Percentiles rank a stretch among this genome's conserved stretches.
Conservation (phyloP, 2,329 filamentous ascomycete genomes). For the Rhexocercosporidium sp. region DNA sequence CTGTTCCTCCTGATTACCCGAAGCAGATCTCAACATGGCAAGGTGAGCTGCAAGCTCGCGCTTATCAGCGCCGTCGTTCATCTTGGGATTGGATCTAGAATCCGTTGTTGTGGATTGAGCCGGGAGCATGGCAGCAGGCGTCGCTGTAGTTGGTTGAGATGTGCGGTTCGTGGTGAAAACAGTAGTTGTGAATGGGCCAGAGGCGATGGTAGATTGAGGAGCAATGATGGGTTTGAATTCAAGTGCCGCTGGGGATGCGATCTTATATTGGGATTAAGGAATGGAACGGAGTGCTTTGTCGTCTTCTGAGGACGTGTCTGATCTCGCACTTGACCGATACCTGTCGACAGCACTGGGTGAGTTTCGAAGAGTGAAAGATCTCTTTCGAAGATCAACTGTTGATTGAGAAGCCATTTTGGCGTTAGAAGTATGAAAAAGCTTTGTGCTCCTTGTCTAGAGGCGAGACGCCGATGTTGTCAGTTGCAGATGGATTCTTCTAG, state of each 20-base stretch:
- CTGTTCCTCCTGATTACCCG: neutral
- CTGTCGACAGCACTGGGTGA: neutral
- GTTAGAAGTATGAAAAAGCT: neutral
- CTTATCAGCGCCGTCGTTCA: neutral
- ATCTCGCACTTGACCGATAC: neutral
- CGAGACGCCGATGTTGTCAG: neutral
- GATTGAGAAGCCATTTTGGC: neutral
- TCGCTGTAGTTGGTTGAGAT: neutral
- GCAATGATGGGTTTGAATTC: neutral
- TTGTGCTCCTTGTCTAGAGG: neutral
- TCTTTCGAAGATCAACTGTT: neutral
- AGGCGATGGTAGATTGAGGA: neutral
- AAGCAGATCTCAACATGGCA: neutral
- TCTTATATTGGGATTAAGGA: neutral
- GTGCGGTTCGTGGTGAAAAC: neutral
- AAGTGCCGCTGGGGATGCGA: too few species aligned
- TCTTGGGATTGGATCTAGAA: neutral
- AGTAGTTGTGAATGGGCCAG: neutral
- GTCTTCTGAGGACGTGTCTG: constrained; percentile 7
- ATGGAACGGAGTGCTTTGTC: neutral
- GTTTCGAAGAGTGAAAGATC: neutral
- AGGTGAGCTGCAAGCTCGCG: constrained; percentile 10
- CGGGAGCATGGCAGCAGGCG: neutral
- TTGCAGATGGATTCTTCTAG: neutral
- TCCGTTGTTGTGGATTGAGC: neutral